A percentile compares a stretch with the other conserved stretches of the same genome.
These are phyloP conservation scores for Funneliformis geosporum DNA, from an alignment of 192 early-diverging fungal genomes.

Conservation along the genomic window DNA sequence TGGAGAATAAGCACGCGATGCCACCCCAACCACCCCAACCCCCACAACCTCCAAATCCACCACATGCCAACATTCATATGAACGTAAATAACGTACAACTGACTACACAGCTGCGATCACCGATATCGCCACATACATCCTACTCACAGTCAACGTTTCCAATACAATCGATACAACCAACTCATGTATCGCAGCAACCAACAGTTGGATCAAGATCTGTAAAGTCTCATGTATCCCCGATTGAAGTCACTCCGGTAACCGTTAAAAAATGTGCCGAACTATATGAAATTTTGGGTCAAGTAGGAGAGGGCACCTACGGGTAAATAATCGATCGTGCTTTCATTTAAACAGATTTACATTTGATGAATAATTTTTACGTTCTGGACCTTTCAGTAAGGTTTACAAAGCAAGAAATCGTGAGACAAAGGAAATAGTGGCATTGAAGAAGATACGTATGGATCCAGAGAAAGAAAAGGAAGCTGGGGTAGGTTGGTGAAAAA, in stretches of 20 bases:
- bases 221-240: neutral
- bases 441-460: constrained; percentile 82
- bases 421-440: constrained; percentile 72
- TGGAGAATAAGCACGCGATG: neutral
- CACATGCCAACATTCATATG: neutral
- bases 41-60: constrained; percentile 8
- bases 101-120: neutral
- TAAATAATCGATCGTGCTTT: constrained; percentile 29
- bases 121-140: neutral
- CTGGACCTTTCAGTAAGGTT: constrained; percentile 60
- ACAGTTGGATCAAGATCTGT: neutral
- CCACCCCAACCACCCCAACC: constrained; percentile 23
- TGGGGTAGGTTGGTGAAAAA: neutral
- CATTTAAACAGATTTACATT: neutral
- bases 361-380: neutral
- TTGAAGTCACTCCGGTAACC: neutral
- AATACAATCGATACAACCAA: neutral
- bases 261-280: constrained; percentile 52
- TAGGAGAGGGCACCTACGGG: constrained; percentile 84
- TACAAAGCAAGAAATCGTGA: constrained; percentile 75
- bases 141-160: neutral
- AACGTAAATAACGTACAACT: neutral
- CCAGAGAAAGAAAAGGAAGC: constrained; percentile 73
- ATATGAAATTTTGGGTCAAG: constrained; percentile 74
- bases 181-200: neutral